A percentile compares a stretch with the other conserved stretches of the same genome.
These are phyloP conservation scores for Candida verbasci DNA, from an alignment of 805 yeast genomes.

Conservation along the genomic window DNA sequence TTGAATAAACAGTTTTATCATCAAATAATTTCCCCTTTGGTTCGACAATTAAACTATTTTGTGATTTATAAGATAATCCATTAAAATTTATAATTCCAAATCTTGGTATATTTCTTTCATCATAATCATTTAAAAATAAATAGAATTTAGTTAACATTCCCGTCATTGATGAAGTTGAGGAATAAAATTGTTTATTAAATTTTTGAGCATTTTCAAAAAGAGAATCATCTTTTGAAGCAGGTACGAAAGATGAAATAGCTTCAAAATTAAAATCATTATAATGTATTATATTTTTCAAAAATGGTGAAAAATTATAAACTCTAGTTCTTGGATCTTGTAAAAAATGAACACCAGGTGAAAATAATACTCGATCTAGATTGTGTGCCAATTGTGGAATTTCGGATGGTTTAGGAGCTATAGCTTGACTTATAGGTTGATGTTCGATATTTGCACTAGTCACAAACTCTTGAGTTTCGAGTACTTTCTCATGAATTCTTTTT, in stretches of 20 bases:
- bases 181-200: slow-evolving; percentile 43
- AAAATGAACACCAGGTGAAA: slow-evolving; percentile 78
- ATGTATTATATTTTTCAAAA: slow-evolving; percentile 54
- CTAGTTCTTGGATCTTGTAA: slow-evolving; percentile 74
- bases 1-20: slow-evolving; percentile 44
- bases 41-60: slow-evolving; percentile 47
- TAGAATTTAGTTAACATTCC: slow-evolving; percentile 71
- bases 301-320: slow-evolving; percentile 63
- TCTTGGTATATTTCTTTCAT: slow-evolving; percentile 15
- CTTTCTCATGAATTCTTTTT: too few relatives aligned
- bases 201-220: slow-evolving; percentile 46
- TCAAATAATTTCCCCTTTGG: slow-evolving; percentile 30
- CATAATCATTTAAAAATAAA: slow-evolving; percentile 50
- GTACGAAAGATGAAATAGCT: slow-evolving; percentile 51
- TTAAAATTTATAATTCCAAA: slow-evolving; percentile 40
- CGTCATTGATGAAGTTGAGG: slow-evolving; percentile 90
- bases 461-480: background rate
- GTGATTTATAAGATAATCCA: slow-evolving; percentile 41
- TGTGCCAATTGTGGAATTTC: slow-evolving; percentile 59
- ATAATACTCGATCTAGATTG: slow-evolving; percentile 65
- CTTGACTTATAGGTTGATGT: slow-evolving; percentile 5
- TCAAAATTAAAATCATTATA: slow-evolving; percentile 65
- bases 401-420: slow-evolving; percentile 14
- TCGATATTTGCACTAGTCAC: background rate
- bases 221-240: slow-evolving; percentile 61